Base-by-base conservation (phyloP, 805 yeast species). In the Pichia nakasei region DNA sequence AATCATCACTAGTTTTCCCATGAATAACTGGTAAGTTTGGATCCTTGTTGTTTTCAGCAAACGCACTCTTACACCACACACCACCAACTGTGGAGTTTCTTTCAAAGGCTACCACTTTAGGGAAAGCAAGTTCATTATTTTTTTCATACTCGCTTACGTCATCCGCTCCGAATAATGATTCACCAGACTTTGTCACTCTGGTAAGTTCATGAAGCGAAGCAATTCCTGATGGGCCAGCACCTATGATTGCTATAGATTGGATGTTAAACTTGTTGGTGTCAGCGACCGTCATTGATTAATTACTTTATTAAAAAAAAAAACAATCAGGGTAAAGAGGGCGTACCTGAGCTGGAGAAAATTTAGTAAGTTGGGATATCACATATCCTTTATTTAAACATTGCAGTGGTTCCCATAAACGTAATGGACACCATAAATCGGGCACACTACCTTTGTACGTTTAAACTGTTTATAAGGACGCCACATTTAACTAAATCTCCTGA, bases 161-260 rank as follows among this genome's bases (percentile, higher is more conserved):
- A 20, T 38, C 41, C 9, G 22, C 22, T 4, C 56, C 54, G 34
- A 52, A 50, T 7, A 47, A 27, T 0, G 65, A 57, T 1, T 56
- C 46, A 1, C 67, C 64, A 36, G 60, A 60, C 20, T 52, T 52
- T 12, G 49, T 47, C 4, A 64, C 53, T 43, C 61, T 54, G 0
- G 64, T 46, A 1, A 67, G 51, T 37, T 67, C 70, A 44, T 58
- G 54, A 8, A 63, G 38, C 1, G 68, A 35, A 0, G 70, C 65
- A 4, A 67, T 53, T 1, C 72, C 71, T 3, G 68, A 64, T 3
- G 69, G 69, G n/a, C 71, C 72, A 6, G 67, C 70, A 8, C 70
- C 72, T 21, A 67, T 59, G n/a, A 66, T 59, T n/a, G 69, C 72
- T 7, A 66, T 58, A 2, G 49, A 39, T 18, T 48, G 48, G 12